Conservation (phyloP, 345 rosid species). For the Citrus sinensis region DNA sequence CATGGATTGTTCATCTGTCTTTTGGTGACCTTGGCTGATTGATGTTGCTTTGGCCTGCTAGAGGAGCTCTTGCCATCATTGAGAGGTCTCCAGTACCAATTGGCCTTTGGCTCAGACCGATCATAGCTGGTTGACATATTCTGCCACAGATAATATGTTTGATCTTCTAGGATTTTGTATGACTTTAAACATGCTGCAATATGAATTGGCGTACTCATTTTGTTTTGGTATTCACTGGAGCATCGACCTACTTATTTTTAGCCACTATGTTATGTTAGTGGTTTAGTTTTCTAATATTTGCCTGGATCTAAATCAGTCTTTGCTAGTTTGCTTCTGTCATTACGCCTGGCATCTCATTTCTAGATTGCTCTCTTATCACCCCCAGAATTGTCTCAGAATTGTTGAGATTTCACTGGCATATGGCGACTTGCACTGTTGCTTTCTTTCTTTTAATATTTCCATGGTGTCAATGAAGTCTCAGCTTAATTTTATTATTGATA, state of each 20-base stretch:
- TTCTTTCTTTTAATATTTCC: not conserved
- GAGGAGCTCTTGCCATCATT: slow-evolving; percentile 12
- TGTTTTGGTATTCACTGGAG: not conserved
- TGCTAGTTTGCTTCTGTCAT: too few relatives aligned
- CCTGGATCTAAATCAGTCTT: not conserved
- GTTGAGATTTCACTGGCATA: not conserved
- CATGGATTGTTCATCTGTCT: slow-evolving; percentile 2
- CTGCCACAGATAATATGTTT: slow-evolving; percentile 2
- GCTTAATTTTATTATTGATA: not conserved
- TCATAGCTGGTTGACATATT: slow-evolving; percentile 12
- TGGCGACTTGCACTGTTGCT: not conserved
- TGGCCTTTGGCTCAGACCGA: slow-evolving; percentile 21
- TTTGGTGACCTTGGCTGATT: slow-evolving; percentile 6
- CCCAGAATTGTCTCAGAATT: not conserved
- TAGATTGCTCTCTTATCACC: not conserved
- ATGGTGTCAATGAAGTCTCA: not conserved
- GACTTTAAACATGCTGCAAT: not conserved
- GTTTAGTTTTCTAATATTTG: not conserved
- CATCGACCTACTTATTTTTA: not conserved
- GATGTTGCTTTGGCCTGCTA: slow-evolving; percentile 14
- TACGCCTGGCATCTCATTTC: not conserved
- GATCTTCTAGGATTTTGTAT: slow-evolving; percentile 2
- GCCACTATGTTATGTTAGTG: not conserved
- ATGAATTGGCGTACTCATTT: not conserved
- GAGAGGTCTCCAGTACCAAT: not conserved